Evolutionary conservation across 2,329 filamentous ascomycete genomes (phyloP), one percentile per base, ranked within the genome.

Genomic region (Cytospora schulzeri): DNA sequence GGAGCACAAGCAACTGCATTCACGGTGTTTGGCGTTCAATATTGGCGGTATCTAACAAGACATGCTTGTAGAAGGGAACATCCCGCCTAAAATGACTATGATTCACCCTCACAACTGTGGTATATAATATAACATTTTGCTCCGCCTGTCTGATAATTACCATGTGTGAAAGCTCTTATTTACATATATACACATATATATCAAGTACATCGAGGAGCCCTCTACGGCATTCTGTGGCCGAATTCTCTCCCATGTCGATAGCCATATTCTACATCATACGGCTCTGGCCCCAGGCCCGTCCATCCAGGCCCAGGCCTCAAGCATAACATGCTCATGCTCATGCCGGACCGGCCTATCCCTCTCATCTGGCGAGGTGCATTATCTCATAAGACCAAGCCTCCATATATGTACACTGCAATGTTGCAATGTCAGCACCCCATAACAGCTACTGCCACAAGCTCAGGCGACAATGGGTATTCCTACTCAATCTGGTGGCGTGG

Each of bases 1-100:
- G 33, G 41, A 26, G 52, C 51, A 28, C 38, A 41, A 45, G 54
- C 4, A 24, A 19, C 45, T 58, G 65, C 65, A 60, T 67, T 59
- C 41, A 62, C 31, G 65, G 65, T 65, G 65, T 65, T 65, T 59
- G 65, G 65, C 59, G 65, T 67, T 48, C 45, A 24, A 48, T 24
- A 48, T 48, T 60, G 56, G 55, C 35, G 24, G 55, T 22, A 15
- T 65, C 33, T 33, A 31, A 11, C 26, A 52, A 52, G 62, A 24
- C 45, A 41, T 60, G 17, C 33, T 28, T 55, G 50, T 41, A 54
- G 38, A 24, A 48, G n/a, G 45, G 11, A 19, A 19, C n/a, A n/a
- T 45, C 41, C 8, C 41, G 41, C 41, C n/a, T 45, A 19, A 9
- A 45, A 11, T 24, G 45, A 48, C 11, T 48, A 19, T 48, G 22